Conservation (phyloP, 2,329 filamentous ascomycete genomes). For the Fusarium foetens region DNA sequence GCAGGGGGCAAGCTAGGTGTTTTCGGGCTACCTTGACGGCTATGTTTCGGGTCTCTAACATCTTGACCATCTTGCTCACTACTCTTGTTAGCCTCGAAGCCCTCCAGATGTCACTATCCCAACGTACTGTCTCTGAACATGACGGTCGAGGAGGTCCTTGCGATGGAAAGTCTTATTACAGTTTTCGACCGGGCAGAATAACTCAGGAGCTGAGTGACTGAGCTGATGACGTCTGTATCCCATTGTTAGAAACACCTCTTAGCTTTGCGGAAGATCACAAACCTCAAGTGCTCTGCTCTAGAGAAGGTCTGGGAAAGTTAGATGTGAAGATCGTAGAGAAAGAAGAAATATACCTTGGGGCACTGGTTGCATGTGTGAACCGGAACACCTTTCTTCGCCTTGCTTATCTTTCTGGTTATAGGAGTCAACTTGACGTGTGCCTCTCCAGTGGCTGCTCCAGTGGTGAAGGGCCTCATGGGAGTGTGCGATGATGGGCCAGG, state of each 20-base stretch:
- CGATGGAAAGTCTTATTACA: conserved; percentile 69
- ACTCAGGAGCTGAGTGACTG: conserved; percentile 65
- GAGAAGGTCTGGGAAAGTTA: conserved; percentile 64
- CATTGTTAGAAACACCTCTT: conserved; percentile 39
- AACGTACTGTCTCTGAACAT: conserved; percentile 56
- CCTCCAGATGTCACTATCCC: background rate
- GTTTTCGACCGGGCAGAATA: conserved; percentile 61
- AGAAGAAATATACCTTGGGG: conserved; percentile 56
- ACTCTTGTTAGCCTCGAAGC: conserved; percentile 23
- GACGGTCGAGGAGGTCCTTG: conserved; percentile 68
- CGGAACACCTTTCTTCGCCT: conserved; percentile 68
- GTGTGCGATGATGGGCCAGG: conserved; percentile 42
- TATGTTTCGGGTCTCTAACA: conserved; percentile 2
- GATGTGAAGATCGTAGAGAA: background rate
- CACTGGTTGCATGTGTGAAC: conserved; percentile 66
- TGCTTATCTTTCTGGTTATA: conserved; percentile 66
- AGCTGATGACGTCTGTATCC: conserved; percentile 66
- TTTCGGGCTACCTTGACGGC: conserved; percentile 27
- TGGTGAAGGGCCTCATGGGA: conserved; percentile 55
- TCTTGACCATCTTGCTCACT: conserved; percentile 38
- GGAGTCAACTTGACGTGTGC: conserved; percentile 63
- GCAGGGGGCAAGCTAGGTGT: conserved; percentile 28
- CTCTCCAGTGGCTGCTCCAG: conserved; percentile 48
- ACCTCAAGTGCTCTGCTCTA: conserved; percentile 71
- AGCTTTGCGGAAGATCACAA: conserved; percentile 31